Percentiles rank a stretch among this genome's conserved stretches.
Conservation (phyloP, 371 early-diverging fungal genomes). For the Rozella allomycis region DNA sequence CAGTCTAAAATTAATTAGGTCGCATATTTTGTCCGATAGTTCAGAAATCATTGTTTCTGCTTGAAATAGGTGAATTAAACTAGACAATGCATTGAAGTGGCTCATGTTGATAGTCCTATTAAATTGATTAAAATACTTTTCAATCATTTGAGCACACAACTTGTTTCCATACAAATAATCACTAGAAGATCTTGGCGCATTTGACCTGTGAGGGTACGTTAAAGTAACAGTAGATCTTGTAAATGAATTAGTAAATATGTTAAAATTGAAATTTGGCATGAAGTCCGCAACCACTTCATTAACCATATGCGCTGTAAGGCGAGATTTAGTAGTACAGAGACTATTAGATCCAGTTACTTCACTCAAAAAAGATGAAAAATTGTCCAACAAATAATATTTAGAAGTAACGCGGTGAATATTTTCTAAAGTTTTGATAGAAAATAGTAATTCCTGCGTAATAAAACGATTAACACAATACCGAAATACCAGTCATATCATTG, state of each 20-base stretch:
- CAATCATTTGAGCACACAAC: neutral
- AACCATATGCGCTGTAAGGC: conserved; percentile 16
- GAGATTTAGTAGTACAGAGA: conserved; percentile 7
- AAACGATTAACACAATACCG: conserved; percentile 5
- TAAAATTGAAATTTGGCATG: conserved; percentile 14
- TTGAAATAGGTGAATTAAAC: conserved; percentile 1
- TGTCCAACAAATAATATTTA: conserved; percentile 8
- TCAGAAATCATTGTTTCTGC: conserved; percentile 6
- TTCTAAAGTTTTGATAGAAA: neutral
- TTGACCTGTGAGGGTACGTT: too few relatives aligned
- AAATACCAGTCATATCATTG: conserved; percentile 11
- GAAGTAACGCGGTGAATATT: conserved; percentile 8
- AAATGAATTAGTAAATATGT: conserved; percentile 5
- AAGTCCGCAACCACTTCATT: conserved; percentile 14
- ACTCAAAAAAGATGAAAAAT: conserved; percentile 16
- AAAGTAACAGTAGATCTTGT: too few relatives aligned
- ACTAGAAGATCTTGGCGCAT: neutral
- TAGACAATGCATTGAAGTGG: conserved; percentile 4
- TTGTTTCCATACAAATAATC: neutral
- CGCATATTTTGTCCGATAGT: conserved; percentile 5
- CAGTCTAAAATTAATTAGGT: neutral
- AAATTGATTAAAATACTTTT: conserved; percentile 5
- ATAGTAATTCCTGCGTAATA: neutral
- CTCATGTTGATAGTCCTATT: conserved; percentile 6
- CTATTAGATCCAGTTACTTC: conserved; percentile 15